phyloP scores from a whole-genome alignment of 192 early-diverging fungal genomes.

The Coemansia sp. region DNA sequence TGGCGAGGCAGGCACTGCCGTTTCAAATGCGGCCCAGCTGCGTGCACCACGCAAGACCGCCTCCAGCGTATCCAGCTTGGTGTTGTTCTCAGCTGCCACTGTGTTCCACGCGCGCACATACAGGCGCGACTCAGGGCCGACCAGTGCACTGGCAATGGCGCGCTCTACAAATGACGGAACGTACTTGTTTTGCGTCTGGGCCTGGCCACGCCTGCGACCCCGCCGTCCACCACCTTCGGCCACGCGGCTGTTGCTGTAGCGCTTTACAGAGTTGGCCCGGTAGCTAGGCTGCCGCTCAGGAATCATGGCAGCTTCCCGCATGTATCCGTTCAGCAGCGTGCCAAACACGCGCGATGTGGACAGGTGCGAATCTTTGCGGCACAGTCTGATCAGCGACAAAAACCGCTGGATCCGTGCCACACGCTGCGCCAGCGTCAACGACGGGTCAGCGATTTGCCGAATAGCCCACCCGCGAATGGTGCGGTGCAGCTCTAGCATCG shows the following conservation, averaged over 20 bases:
- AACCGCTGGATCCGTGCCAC: slow-evolving; percentile 60
- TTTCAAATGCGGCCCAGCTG: slow-evolving; percentile 35
- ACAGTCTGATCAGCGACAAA: slow-evolving; percentile 58
- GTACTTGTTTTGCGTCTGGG: slow-evolving; percentile 40
- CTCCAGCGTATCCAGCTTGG: slow-evolving; percentile 57
- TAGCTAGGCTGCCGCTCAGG: slow-evolving; percentile 52
- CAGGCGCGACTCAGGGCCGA: slow-evolving; percentile 67
- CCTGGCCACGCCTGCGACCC: slow-evolving; percentile 33
- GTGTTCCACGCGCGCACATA: slow-evolving; percentile 67
- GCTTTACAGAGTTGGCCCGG: slow-evolving; percentile 30
- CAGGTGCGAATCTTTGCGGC: slow-evolving; percentile 50
- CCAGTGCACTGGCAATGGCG: slow-evolving; percentile 64
- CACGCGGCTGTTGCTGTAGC: slow-evolving; percentile 19
- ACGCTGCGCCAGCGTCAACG: slow-evolving; percentile 53
- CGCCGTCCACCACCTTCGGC: slow-evolving; percentile 33
- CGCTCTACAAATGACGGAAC: slow-evolving; percentile 72
- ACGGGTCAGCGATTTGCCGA: slow-evolving; percentile 55
- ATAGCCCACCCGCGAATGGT: slow-evolving; percentile 69
- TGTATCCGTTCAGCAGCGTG: slow-evolving; percentile 49
- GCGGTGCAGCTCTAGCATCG: slow-evolving; percentile 64
- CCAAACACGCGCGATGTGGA: slow-evolving; percentile 47
- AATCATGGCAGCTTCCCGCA: slow-evolving; percentile 51
- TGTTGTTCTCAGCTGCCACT: slow-evolving; percentile 53
- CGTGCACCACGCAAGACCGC: slow-evolving; percentile 53
- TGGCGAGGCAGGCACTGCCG: slow-evolving; percentile 20